Evolutionary conservation across 352 stramenopile species (phyloP), one percentile per base, ranked within the genome.

Genomic region (Globisporangium acanthophoron): DNA sequence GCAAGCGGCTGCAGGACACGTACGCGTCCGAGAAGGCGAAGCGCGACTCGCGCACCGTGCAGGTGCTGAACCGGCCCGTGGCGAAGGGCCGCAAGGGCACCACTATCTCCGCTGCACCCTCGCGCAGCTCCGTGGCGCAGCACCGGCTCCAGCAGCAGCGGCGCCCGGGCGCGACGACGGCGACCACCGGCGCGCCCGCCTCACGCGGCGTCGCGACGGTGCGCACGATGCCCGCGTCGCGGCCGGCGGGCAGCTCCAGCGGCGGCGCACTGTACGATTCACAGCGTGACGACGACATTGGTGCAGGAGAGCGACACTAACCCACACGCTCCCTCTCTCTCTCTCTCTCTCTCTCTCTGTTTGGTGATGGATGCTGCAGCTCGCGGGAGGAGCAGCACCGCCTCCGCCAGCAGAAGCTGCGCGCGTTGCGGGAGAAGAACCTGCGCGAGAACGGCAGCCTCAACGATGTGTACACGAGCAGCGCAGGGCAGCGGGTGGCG

Each of bases 11-110:
- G n/a, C 78, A 92, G 60, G 67, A 89, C 50, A 73, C 77, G 8
- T 95, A 95, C 49, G 85, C 83, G 13, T 74, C 54, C 21, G 78
- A 93, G 52, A 78, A 75, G 48, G 80, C 80, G 47, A 87, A 90
- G 58, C 73, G 70, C 53, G 80, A 90, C 53, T 82, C 81, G 13
- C 73, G 85, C 39, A 90, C 80, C 0, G 75, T 92, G 7, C 81
- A 92, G 47, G 80, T 93, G 50, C 71, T 95, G 11, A 79, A 61
- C 46, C 61, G 74, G 8, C 85, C 83, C 5, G 69, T 89, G 40
- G 51, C 64, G 0, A 89, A 88, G 50, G 70, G 66, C 21, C 70
- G 73, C 35, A 78, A 62, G 39, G 71, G 78, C 29, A 84, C 71
- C 11, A 90, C 65, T 16, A 85, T 92, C 54, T 91, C 83, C 4